Evolutionary conservation across 1,284 basidiomycete species (phyloP).

Genomic region (Lentinus polychrous): DNA sequence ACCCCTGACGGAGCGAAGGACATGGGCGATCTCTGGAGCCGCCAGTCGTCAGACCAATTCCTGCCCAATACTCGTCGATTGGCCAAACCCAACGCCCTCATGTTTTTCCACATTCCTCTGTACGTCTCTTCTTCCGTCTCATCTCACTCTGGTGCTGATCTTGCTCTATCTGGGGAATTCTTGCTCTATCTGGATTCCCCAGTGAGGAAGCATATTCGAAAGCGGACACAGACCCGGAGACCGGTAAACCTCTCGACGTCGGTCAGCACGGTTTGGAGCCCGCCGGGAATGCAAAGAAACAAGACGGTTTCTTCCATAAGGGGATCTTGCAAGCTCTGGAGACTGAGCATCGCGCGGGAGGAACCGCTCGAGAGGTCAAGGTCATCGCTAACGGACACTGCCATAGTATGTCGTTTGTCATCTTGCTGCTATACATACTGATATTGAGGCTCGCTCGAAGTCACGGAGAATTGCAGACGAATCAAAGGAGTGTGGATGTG

Average conservation of each 20-base stretch:
- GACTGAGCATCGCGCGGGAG: slow-evolving; percentile 48
- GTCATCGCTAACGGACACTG: slow-evolving; percentile 84
- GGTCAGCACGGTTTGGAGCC: slow-evolving; percentile 58
- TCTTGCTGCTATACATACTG: not conserved
- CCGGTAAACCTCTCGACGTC: slow-evolving; percentile 55
- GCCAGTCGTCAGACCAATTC: slow-evolving; percentile 44
- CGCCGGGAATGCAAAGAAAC: slow-evolving; percentile 61
- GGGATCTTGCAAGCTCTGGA: slow-evolving; percentile 65
- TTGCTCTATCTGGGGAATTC: too few relatives aligned
- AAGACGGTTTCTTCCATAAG: slow-evolving; percentile 77
- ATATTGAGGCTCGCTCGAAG: slow-evolving; percentile 29
- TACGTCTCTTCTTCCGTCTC: slow-evolving; percentile 35
- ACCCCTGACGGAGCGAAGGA: slow-evolving; percentile 67
- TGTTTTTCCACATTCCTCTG: slow-evolving; percentile 95
- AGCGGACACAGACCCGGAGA: slow-evolving; percentile 53
- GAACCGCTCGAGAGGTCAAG: slow-evolving; percentile 63
- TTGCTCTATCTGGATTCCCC: slow-evolving; percentile 3
- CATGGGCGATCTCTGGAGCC: slow-evolving; percentile 55
- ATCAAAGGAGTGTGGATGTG: slow-evolving; percentile 87
- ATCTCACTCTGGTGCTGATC: not conserved
- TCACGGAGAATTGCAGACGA: slow-evolving; percentile 84
- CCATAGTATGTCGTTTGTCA: slow-evolving; percentile 48
- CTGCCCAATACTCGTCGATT: slow-evolving; percentile 49
- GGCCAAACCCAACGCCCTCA: slow-evolving; percentile 86
- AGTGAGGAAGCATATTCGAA: slow-evolving; percentile 50